Base-by-base conservation (phyloP, 768 basidiomycete genomes). In the Kwoniella bestiolae region DNA sequence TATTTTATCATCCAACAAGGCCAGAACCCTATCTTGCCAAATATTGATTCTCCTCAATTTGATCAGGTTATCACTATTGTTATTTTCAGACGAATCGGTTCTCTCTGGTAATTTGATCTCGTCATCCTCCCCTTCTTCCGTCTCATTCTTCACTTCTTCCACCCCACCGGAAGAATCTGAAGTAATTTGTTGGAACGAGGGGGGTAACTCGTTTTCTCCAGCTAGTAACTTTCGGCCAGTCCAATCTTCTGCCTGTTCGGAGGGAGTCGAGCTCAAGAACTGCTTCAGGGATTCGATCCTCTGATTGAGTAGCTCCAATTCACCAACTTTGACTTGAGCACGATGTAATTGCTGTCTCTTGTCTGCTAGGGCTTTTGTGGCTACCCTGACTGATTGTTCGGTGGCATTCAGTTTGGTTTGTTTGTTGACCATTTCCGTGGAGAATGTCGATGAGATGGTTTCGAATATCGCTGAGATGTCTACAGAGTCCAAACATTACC, bases 401-500 rank as follows among this genome's bases (percentile, higher is more conserved):
- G 90, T 92, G 18, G 90, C 86, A 66, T 92, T 91, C n/a, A 97
- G 86, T 21, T 86, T 84, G 69, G 92, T 91, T 80, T 93, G 89
- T 78, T 96, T 97, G 21, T 86, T 81, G 76, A 90, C 89, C 69
- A 97, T 86, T 81, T 99, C 96, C 25, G 85, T 70, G 47, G 88
- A 85, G 81, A 95, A 97, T 38, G 95, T 91, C 5, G 85, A 78
- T 62, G 88, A 87, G 5, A 98, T 85, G 50, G 83, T 84, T 79
- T 91, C 88, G 50, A 99, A 89, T 86, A 95, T 92, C 0, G 85
- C 69, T 1, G 90, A 90, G 85, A 98, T 89, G 68, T 94, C 93
- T 92, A 68, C n/a, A 4, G 12, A 31, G n/a, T n/a, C n/a, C n/a
- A n/a, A n/a, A n/a, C n/a, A n/a, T n/a, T n/a, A n/a, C n/a, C n/a